Conservation (phyloP, 305 asterid genomes). For the Nicotiana rustica region DNA sequence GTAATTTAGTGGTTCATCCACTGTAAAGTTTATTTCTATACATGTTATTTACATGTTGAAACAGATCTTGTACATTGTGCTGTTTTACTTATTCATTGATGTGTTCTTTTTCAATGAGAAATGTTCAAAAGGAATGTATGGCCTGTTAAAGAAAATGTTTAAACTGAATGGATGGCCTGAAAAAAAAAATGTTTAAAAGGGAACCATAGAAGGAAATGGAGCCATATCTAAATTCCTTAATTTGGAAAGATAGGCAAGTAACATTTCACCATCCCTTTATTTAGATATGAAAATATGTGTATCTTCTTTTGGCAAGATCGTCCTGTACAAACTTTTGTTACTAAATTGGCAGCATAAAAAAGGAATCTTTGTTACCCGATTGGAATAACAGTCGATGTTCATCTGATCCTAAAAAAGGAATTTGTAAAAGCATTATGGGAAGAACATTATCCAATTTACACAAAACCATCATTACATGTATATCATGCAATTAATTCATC, state of each 20-base stretch:
- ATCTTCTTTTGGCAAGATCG: not conserved
- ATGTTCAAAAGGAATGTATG: not conserved
- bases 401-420: not conserved
- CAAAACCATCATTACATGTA: conserved; percentile 3
- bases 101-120: not conserved
- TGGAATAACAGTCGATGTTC: not conserved
- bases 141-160: too few relatives aligned
- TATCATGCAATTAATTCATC: not conserved
- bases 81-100: not conserved
- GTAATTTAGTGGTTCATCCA: not conserved
- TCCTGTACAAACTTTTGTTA: conserved; percentile 6
- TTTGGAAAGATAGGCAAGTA: not conserved
- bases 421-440: conserved; percentile 5
- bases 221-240: not conserved
- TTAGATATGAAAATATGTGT: not conserved
- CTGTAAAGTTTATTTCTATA: not conserved
- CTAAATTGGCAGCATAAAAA: not conserved
- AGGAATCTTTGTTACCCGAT: not conserved
- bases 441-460: not conserved
- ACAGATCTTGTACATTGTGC: not conserved
- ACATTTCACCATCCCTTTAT: not conserved
- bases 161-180: too few relatives aligned
- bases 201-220: not conserved
- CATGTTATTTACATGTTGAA: not conserved
- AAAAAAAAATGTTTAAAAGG: not conserved